These are phyloP conservation scores for Microdochium bolleyi DNA, from an alignment of 2,329 filamentous ascomycete species.

Conservation along the genomic window DNA sequence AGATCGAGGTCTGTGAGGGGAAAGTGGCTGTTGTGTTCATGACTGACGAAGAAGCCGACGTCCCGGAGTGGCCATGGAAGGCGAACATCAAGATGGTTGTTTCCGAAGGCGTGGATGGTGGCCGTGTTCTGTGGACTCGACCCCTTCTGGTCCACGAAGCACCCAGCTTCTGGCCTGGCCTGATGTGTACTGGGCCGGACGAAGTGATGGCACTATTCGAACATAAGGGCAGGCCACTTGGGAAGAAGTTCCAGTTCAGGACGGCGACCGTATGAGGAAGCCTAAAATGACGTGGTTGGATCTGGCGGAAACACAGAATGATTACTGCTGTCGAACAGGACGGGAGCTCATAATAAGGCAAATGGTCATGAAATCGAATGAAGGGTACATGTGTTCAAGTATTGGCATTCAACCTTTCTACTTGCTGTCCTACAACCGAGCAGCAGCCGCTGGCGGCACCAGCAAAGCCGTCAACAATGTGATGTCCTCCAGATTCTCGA, in stretches of 20 bases:
- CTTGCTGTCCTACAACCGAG: too few species aligned
- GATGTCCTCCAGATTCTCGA: conserved; percentile 2
- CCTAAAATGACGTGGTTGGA: background rate
- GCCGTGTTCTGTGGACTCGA: conserved; percentile 23
- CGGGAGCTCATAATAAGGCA: too few species aligned
- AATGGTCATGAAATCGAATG: too few species aligned
- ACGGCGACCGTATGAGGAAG: background rate
- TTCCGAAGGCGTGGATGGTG: conserved; percentile 20
- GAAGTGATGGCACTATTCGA: conserved; percentile 22
- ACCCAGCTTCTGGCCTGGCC: conserved; percentile 28
- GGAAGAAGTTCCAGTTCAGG: conserved; percentile 5
- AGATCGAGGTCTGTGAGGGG: conserved; percentile 31
- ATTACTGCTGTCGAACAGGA: too few species aligned
- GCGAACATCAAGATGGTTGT: conserved; percentile 32
- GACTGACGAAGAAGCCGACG: conserved; percentile 32
- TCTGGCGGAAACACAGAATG: too few species aligned
- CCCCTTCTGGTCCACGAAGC: conserved; percentile 19
- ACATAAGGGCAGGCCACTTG: conserved; percentile 17
- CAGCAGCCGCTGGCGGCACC: background rate
- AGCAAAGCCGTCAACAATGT: background rate
- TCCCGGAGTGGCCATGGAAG: conserved; percentile 27
- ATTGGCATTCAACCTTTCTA: too few species aligned
- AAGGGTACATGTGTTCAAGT: too few species aligned
- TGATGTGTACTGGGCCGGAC: conserved; percentile 16
- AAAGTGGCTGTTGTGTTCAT: conserved; percentile 34